A percentile compares a stretch with the other conserved stretches of the same genome.
These are phyloP conservation scores for Lipomyces japonicus DNA, from an alignment of 805 yeast species.

Conservation along the genomic window DNA sequence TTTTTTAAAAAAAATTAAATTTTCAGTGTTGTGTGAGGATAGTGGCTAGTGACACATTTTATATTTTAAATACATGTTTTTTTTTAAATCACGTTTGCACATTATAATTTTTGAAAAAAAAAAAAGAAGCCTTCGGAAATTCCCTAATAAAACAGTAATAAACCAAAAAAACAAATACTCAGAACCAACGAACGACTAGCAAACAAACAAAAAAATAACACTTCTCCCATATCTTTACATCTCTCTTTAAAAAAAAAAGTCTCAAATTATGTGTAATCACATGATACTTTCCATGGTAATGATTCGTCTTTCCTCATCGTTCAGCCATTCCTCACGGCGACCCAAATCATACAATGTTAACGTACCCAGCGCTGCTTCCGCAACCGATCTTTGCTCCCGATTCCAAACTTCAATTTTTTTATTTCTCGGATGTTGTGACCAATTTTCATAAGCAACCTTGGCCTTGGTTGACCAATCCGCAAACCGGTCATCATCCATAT, in stretches of 20 bases:
- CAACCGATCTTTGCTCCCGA: constrained; percentile 44
- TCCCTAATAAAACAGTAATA: too few relatives aligned
- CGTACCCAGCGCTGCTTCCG: constrained; percentile 44
- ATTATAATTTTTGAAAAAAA: too few relatives aligned
- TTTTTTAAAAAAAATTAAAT: background rate
- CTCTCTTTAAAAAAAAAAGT: too few relatives aligned
- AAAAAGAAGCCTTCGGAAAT: too few relatives aligned
- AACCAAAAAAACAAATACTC: too few relatives aligned
- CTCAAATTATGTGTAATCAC: too few relatives aligned
- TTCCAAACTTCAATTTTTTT: constrained; percentile 45
- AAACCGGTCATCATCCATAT: constrained; percentile 29
- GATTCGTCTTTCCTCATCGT: constrained; percentile 32
- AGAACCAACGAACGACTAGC: too few relatives aligned
- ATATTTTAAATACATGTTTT: background rate
- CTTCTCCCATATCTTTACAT: too few relatives aligned
- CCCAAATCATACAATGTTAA: constrained; percentile 46
- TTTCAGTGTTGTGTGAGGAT: background rate
- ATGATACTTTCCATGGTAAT: constrained; percentile 13
- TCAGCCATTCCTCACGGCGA: constrained; percentile 43
- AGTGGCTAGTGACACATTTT: constrained; percentile 1
- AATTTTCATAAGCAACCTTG: constrained; percentile 46
- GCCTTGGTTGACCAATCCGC: constrained; percentile 40
- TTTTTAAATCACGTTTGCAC: background rate
- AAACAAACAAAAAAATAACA: too few relatives aligned
- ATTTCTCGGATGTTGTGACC: constrained; percentile 41